Evolutionary conservation across 805 yeast species (phyloP), one percentile per base, ranked within the genome.

Genomic region (Ogataea zsoltii): DNA sequence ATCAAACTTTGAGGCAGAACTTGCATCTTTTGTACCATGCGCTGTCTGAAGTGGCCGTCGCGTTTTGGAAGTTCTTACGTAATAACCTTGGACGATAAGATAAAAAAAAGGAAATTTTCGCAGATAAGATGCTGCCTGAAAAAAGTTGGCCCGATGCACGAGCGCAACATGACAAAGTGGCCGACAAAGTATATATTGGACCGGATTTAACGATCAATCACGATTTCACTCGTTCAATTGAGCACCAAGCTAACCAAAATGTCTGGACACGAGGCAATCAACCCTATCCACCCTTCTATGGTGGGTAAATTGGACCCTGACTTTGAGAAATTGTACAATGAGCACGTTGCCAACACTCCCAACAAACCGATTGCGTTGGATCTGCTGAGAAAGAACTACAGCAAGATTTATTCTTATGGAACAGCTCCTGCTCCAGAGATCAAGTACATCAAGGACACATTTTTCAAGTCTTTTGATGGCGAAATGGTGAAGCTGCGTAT

Each of bases 381-480:
- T 3, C 7, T 33, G 9, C 42, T 55, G 26, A 50, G 62, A 31
- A 50, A 53, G 17, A 57, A 54, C 48, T 58, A 58, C 48, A 50
- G 58, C 35, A 56, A 45, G 37, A 51, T 56, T 12, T 58, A 58
- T 43, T 53, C 58, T 13, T 56, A 58, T 38, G 62, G 61, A 12
- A 56, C 58, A 15, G 61, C 57, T 12, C 52, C 54, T 14, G 56
- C 60, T 18, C 63, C 63, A 2, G 56, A 48, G 11, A 46, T 58
- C 34, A 42, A 49, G 12, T 19, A 45, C 33, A 45, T 57, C 19
- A 37, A 49, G 26, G 55, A 55, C 16, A 38, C 42, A 11, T 33
- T 29, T 3, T 49, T 50, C 41, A 45, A 45, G 9, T 56, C 65
- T 1, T 61, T 60, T 38, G 67, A 62, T 49, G 64, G 62, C 9